Conservation (phyloP, 2,329 filamentous ascomycete genomes). For the Dothideomycetidae sp. region DNA sequence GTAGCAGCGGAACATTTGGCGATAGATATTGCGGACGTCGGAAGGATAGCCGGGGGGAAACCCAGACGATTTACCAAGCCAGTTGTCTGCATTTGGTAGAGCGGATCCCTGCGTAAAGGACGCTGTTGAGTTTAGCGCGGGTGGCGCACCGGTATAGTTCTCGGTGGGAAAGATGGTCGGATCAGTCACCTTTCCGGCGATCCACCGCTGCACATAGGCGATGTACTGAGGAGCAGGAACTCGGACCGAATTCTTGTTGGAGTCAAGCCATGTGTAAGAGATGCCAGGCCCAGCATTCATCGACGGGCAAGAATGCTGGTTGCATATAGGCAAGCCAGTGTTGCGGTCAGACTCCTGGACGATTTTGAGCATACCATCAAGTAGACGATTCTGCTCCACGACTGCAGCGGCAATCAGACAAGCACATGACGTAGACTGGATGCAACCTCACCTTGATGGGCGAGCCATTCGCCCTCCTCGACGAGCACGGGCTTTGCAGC, state of each 20-base stretch:
- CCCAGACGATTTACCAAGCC: conserved; percentile 82
- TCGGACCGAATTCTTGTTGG: conserved; percentile 73
- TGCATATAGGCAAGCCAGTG: conserved; percentile 64
- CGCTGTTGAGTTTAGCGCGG: conserved; percentile 41
- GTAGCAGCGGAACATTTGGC: conserved; percentile 42
- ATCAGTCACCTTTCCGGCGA: conserved; percentile 89
- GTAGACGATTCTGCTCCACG: conserved; percentile 79
- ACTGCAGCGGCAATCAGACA: conserved; percentile 38
- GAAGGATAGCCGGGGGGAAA: conserved; percentile 41
- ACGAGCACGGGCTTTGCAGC: conserved; percentile 87
- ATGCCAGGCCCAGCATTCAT: conserved; percentile 94
- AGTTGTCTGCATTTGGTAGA: conserved; percentile 43
- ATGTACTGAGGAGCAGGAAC: conserved; percentile 90
- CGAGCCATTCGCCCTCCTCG: conserved; percentile 89
- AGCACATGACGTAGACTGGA: conserved; percentile 12
- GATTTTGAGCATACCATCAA: conserved; percentile 79
- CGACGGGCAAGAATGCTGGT: conserved; percentile 65
- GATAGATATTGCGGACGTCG: conserved; percentile 60
- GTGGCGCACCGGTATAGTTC: conserved; percentile 49
- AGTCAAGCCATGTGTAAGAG: conserved; percentile 93
- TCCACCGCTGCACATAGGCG: conserved; percentile 92
- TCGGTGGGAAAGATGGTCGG: conserved; percentile 82
- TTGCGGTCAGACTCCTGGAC: conserved; percentile 75
- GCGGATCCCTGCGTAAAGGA: not conserved
- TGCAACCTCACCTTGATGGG: conserved; percentile 62